Base-by-base conservation (phyloP, 1,284 basidiomycete genomes). In the Moesziomyces parantarcticus region DNA sequence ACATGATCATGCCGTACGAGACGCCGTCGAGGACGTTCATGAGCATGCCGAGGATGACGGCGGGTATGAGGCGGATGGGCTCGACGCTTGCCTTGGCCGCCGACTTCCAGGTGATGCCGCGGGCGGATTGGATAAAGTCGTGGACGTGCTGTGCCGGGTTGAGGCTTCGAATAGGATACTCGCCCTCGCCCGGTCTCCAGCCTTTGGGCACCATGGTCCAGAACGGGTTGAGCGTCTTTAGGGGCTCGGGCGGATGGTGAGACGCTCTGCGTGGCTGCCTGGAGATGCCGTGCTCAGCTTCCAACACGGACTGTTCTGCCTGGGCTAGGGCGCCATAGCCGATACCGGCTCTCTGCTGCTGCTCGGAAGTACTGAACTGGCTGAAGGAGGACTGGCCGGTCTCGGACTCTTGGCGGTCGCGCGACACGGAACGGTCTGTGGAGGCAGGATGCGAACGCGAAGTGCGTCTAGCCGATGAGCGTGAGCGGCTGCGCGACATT, bases 11-110 rank as follows among this genome's bases (percentile, higher is more conserved):
- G 41, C 85, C 85, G 58, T 88, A 88, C 48, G 85, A 86, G 44
- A 98, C 90, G 5, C 94, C 97, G 80, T 99, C 96, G 23, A 99
- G 87, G 44, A 98, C 88, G 80, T 99, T 99, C 69, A 99, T 86
- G 45, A 98, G 85, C 70, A 90, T 88, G 3, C 95, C 95, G 10
- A 98, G 87, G 13, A 95, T 83, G 11, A 96, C 93, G 0, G 94
- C 92, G 0, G 95, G 95, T 1, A 84, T 53, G 13, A 78, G 58
- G 16, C 69, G 64, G 46, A 83, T 58, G 1, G 82, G 82, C 49
- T 81, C 79, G 41, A 65, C 64, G 23, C 65, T 57, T 5, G 71
- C 64, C 25, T 63, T 63, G 18, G 61, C 54, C 11, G 75, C 56
- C 16, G 82, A 75, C 16, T 57, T 53, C 66, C 73, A 76, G 1